A percentile compares a stretch with the other conserved stretches of the same genome.
phyloP scores from a whole-genome alignment of 2,329 filamentous ascomycete species.

The Scedosporium boydii region DNA sequence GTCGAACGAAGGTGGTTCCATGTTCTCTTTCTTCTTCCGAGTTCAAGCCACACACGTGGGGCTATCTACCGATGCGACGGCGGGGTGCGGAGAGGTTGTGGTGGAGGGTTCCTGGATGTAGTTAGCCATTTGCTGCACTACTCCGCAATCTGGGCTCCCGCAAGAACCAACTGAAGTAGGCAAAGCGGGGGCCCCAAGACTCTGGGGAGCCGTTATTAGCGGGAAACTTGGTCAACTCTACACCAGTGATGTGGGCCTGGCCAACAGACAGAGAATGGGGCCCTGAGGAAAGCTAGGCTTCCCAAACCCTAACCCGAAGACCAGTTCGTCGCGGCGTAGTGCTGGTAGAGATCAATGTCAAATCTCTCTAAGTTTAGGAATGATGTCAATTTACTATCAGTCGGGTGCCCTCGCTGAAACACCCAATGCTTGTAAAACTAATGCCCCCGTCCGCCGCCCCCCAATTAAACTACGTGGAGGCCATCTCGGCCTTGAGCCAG shows the following conservation, averaged over 20 bases:
- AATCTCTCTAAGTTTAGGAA: background rate
- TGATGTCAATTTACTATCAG: background rate
- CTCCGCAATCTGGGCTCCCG: background rate
- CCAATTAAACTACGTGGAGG: background rate
- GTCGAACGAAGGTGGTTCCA: no score
- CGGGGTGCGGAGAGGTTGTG: background rate
- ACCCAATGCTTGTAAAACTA: background rate
- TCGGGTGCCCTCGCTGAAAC: background rate
- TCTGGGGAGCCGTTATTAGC: background rate
- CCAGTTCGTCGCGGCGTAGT: no score
- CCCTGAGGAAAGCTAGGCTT: background rate
- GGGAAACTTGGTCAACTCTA: no score
- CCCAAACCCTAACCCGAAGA: no score
- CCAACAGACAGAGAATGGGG: background rate
- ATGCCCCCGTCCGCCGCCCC: no score
- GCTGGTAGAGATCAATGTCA: background rate
- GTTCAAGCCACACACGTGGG: background rate
- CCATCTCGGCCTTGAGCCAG: conserved; percentile 50
- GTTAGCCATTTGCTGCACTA: background rate
- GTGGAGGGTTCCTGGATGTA: background rate
- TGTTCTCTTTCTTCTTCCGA: background rate
- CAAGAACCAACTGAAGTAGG: background rate
- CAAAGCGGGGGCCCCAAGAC: background rate
- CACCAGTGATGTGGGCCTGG: no score
- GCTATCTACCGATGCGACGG: background rate